phyloP scores from a whole-genome alignment of 805 yeast species.

The Kodamaea restingae region DNA sequence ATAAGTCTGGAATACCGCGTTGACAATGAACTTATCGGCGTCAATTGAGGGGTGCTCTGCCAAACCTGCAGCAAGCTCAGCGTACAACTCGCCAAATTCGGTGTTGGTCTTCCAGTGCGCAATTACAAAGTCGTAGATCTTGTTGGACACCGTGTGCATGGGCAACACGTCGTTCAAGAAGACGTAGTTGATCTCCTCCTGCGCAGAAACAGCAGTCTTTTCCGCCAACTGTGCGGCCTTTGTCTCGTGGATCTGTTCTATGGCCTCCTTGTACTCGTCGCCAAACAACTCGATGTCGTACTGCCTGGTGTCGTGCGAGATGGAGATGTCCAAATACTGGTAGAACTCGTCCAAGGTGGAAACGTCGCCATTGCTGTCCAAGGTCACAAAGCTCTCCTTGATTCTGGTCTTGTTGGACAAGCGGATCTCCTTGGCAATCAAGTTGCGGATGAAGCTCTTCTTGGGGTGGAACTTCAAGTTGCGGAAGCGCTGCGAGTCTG shows the following conservation, averaged over 20 bases:
- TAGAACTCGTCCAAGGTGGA: conserved; percentile 34
- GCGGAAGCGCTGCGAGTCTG: conserved; percentile 46
- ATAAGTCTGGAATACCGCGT: conserved; percentile 63
- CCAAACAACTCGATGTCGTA: conserved; percentile 38
- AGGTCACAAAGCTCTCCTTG: conserved; percentile 54
- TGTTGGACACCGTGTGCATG: conserved; percentile 31
- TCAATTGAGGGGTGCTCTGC: conserved; percentile 17
- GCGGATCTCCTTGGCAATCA: conserved; percentile 79
- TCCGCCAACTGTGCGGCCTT: conserved; percentile 20
- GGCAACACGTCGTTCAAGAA: conserved; percentile 37
- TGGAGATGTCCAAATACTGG: conserved; percentile 35
- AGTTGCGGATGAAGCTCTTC: conserved; percentile 66
- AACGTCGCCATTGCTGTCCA: conserved; percentile 27
- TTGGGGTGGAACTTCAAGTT: conserved; percentile 64
- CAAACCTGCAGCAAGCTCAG: conserved; percentile 24
- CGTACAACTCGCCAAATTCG: conserved; percentile 32
- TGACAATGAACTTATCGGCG: conserved; percentile 42
- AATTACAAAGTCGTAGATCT: conserved; percentile 38
- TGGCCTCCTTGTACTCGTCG: conserved; percentile 22
- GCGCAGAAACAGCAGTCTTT: conserved; percentile 26
- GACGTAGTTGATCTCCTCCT: conserved; percentile 36
- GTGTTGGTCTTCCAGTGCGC: conserved; percentile 38
- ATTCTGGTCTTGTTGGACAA: conserved; percentile 73
- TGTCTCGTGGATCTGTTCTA: conserved; percentile 22
- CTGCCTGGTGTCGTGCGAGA: conserved; percentile 26